Evolutionary conservation across 352 stramenopile species (phyloP), one percentile per base, ranked within the genome.

Genomic region (Pseudoperonospora humuli): DNA sequence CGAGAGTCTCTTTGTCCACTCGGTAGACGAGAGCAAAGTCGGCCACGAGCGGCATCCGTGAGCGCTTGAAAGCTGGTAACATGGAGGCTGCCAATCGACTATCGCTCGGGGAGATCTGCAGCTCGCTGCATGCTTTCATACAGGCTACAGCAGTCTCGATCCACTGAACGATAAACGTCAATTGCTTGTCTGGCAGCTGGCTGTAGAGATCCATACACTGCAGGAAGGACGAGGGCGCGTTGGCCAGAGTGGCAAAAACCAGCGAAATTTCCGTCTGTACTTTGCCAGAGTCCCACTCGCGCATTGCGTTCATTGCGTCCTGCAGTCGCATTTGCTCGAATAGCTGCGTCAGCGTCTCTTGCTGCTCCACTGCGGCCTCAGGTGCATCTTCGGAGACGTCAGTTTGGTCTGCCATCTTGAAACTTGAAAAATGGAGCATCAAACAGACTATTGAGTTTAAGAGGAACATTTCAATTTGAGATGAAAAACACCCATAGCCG

Each of bases 11-110:
- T 1, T 17, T 10, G 3, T 60, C 38, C 19, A 86, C 57, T 17
- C 48, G 29, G 46, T 76, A 86, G 20, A 62, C 67, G 24, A 50
- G 47, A 11, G 48, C 61, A 37, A 80, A 84, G 27, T 61, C 54
- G 5, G 65, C 51, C 9, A 81, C 43, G 32, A 80, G 59, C 3
- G 54, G 36, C 34, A 61, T 56, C 5, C 58, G 49, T 13, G 51
- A 64, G 21, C 64, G 58, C 19, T 50, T 36, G 34, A 80, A 60
- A 6, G 50, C 44, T 13, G 62, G 49, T 24, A 86, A 43, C 44
- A 86, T 57, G 14, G 49, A 54, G 5, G 55, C 70, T 2, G 75
- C 75, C 29, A 84, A 36, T 5, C 49, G 44, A 37, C 62, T 67
- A 42, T 79, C 63, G 3, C 36, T 31, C 8, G 25, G 24, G 0